Percentiles rank a stretch among this genome's conserved stretches.
Evolutionary conservation across 2,329 filamentous ascomycete genomes (phyloP).

Genomic region (Fusarium virguliforme): DNA sequence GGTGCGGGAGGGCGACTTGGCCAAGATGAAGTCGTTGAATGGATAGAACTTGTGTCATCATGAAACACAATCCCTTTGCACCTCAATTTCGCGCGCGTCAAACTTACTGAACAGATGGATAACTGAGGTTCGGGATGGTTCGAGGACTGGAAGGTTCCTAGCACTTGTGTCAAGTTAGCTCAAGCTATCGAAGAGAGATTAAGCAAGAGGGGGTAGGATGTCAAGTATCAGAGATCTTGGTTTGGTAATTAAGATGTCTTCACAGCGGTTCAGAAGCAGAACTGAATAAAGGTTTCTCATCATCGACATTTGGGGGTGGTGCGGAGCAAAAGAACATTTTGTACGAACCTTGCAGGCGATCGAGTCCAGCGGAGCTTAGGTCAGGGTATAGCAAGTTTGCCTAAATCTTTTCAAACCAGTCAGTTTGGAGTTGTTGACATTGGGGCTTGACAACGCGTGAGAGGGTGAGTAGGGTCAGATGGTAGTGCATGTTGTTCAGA

Average conservation of each 20-base stretch:
- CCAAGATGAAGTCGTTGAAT: constrained; percentile 79
- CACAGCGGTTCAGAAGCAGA: constrained; percentile 82
- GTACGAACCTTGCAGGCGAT: constrained; percentile 32
- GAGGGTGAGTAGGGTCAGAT: constrained; percentile 68
- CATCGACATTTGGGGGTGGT: constrained; percentile 61
- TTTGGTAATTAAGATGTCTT: constrained; percentile 78
- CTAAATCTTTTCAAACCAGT: constrained; percentile 18
- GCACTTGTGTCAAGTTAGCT: constrained; percentile 37
- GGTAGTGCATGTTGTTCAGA: constrained; percentile 82
- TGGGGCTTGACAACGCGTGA: background rate
- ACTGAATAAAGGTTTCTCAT: constrained; percentile 79
- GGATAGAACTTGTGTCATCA: constrained; percentile 76
- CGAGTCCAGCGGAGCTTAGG: background rate
- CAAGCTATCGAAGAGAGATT: background rate
- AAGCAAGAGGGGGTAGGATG: constrained; percentile 27
- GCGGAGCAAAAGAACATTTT: background rate
- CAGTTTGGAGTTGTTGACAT: background rate
- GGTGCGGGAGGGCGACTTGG: constrained; percentile 84
- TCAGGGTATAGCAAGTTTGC: constrained; percentile 13
- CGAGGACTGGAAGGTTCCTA: background rate
- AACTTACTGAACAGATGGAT: constrained; percentile 32
- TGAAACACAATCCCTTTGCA: constrained; percentile 31
- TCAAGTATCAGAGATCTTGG: constrained; percentile 69
- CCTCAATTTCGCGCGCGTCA: background rate
- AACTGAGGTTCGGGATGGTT: background rate